phyloP scores from a whole-genome alignment of 352 stramenopile species.

The Phytopythium oedochilum region DNA sequence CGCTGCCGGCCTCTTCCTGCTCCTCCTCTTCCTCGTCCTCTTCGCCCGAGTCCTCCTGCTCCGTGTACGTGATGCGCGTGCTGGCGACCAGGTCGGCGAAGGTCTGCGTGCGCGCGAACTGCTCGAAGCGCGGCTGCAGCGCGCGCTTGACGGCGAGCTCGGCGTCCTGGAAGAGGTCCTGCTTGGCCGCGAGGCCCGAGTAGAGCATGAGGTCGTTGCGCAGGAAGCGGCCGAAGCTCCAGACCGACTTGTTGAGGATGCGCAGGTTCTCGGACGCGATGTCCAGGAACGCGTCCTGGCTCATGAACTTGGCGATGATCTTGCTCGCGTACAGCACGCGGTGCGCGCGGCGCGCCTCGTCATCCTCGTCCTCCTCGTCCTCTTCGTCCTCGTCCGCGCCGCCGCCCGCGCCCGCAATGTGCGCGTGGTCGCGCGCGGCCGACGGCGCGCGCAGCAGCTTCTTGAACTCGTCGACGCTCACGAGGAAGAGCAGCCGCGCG shows the following conservation, averaged over 20 bases:
- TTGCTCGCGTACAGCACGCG: conserved; percentile 76
- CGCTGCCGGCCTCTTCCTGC: not conserved
- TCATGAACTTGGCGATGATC: conserved; percentile 87
- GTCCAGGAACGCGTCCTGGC: conserved; percentile 72
- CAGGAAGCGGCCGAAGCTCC: conserved; percentile 69
- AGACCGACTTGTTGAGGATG: conserved; percentile 80
- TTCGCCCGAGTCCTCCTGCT: conserved; percentile 13
- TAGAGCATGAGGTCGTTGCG: conserved; percentile 77
- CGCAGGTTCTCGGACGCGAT: conserved; percentile 71
- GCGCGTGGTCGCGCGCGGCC: conserved; percentile 6
- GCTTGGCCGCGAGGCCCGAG: conserved; percentile 62
- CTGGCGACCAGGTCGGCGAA: conserved; percentile 52
- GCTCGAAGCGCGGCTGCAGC: conserved; percentile 63
- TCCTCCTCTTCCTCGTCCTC: conserved; percentile 9
- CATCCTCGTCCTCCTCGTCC: conserved; percentile 16
- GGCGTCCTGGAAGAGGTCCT: conserved; percentile 73
- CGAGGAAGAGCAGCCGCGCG: conserved; percentile 74
- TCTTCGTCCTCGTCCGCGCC: conserved; percentile 1
- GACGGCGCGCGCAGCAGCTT: conserved; percentile 39
- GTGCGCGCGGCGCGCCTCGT: conserved; percentile 19
- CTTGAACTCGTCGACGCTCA: conserved; percentile 88
- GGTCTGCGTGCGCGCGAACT: conserved; percentile 51
- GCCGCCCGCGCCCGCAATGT: conserved; percentile 4
- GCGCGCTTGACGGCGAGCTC: conserved; percentile 67
- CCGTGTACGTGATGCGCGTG: conserved; percentile 47